These are phyloP conservation scores for Clarireedia sp. DNA, from an alignment of 2,329 filamentous ascomycete species.

Conservation along the genomic window DNA sequence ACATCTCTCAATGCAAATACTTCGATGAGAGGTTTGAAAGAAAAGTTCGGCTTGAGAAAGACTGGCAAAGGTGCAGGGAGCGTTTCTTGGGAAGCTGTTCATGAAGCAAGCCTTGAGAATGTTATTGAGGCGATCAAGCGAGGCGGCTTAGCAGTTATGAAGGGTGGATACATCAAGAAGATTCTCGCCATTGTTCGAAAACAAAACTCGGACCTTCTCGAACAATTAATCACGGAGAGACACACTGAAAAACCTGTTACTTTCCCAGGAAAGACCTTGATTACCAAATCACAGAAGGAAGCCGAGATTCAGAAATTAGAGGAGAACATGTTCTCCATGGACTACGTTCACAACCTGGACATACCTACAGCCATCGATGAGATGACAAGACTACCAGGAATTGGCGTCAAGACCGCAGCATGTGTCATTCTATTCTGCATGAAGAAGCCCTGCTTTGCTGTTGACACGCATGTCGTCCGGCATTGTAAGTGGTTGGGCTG, in stretches of 20 bases:
- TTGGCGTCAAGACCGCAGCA: conserved; percentile 50
- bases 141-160: conserved; percentile 64
- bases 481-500: conserved; percentile 46
- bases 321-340: conserved; percentile 49
- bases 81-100: conserved; percentile 68
- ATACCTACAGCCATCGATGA: conserved; percentile 43
- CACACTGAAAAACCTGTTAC: conserved; percentile 34
- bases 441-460: conserved; percentile 45
- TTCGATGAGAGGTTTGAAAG: conserved; percentile 58
- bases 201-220: conserved; percentile 51
- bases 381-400: conserved; percentile 42
- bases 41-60: conserved; percentile 54
- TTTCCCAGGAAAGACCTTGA: conserved; percentile 35
- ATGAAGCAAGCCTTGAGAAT: conserved; percentile 47
- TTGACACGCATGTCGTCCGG: conserved; percentile 49
- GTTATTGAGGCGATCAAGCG: conserved; percentile 61
- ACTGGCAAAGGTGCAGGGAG: conserved; percentile 61
- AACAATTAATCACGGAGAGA: conserved; percentile 39
- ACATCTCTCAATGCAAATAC: conserved; percentile 47
- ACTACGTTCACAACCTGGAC: conserved; percentile 40
- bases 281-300: conserved; percentile 42
- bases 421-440: conserved; percentile 51
- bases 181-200: conserved; percentile 66
- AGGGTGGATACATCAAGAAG: conserved; percentile 63
- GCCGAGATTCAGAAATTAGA: conserved; percentile 50